Conservation (phyloP, 1,139 yeast species). For the Diutina sp. region DNA sequence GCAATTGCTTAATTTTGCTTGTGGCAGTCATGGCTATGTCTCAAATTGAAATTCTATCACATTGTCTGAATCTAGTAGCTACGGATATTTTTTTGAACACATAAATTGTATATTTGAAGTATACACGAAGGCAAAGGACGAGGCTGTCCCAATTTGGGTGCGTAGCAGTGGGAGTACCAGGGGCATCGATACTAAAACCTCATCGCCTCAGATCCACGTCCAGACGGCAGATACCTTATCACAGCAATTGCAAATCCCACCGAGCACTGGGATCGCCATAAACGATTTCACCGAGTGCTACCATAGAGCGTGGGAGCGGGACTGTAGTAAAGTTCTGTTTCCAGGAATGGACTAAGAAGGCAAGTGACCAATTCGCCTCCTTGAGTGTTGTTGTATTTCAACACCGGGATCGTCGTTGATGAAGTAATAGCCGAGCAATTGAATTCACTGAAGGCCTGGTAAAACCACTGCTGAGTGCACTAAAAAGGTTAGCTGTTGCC, state of each 20-base stretch:
- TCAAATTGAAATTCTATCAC: too few species aligned
- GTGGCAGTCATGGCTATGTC: too few species aligned
- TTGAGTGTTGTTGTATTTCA: not conserved
- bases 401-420: not conserved
- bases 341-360: constrained; percentile 1
- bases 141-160: not conserved
- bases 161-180: not conserved
- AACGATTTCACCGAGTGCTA: not conserved
- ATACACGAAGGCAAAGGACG: not conserved
- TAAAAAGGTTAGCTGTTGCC: not conserved
- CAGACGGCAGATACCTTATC: not conserved
- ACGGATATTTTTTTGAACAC: not conserved
- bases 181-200: not conserved
- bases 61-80: too few species aligned
- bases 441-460: not conserved
- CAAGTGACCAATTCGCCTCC: constrained; percentile 1
- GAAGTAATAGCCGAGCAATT: not conserved
- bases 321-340: not conserved
- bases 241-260: not conserved
- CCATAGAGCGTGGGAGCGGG: not conserved
- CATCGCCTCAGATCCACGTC: not conserved
- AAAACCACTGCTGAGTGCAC: not conserved
- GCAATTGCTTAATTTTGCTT: too few species aligned
- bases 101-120: not conserved
- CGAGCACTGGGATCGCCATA: not conserved